Conservation (phyloP, 2,329 filamentous ascomycete species). For the Penicillium sp. region DNA sequence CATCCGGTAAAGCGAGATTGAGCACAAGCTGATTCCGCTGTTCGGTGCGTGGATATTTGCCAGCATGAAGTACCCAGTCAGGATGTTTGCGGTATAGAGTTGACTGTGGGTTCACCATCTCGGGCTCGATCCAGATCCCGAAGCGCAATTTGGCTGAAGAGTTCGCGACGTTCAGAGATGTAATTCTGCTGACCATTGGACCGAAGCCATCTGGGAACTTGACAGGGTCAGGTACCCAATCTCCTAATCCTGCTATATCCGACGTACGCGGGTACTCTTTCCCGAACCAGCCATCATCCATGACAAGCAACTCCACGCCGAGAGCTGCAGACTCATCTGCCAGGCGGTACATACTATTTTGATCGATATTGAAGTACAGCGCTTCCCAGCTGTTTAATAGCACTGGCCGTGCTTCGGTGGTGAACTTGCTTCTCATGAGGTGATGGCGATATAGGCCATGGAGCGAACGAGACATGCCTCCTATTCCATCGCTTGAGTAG, state of each 20-base stretch:
- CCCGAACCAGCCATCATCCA: constrained; percentile 71
- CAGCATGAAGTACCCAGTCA: constrained; percentile 65
- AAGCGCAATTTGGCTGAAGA: constrained; percentile 58
- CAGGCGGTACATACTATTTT: constrained; percentile 58
- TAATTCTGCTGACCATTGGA: constrained; percentile 57
- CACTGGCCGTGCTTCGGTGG: constrained; percentile 55
- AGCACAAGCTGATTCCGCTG: constrained; percentile 64
- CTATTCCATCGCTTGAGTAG: constrained; percentile 62
- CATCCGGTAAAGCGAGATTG: constrained; percentile 63
- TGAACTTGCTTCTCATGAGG: constrained; percentile 62
- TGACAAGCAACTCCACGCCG: constrained; percentile 64
- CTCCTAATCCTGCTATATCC: constrained; percentile 63
- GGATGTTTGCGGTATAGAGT: constrained; percentile 64
- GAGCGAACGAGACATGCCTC: constrained; percentile 64
- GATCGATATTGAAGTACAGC: constrained; percentile 61
- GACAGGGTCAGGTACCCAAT: constrained; percentile 63
- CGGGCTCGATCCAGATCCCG: constrained; percentile 69
- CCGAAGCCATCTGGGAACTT: constrained; percentile 63
- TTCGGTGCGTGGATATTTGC: constrained; percentile 59
- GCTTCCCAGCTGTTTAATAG: constrained; percentile 71
- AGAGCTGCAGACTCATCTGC: constrained; percentile 61
- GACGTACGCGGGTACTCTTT: constrained; percentile 61
- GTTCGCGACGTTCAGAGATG: constrained; percentile 53
- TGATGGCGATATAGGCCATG: constrained; percentile 66
- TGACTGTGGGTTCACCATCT: constrained; percentile 69